phyloP scores from a whole-genome alignment of 176 grass and related monocot species.

The Rhynchospora tenuis region DNA sequence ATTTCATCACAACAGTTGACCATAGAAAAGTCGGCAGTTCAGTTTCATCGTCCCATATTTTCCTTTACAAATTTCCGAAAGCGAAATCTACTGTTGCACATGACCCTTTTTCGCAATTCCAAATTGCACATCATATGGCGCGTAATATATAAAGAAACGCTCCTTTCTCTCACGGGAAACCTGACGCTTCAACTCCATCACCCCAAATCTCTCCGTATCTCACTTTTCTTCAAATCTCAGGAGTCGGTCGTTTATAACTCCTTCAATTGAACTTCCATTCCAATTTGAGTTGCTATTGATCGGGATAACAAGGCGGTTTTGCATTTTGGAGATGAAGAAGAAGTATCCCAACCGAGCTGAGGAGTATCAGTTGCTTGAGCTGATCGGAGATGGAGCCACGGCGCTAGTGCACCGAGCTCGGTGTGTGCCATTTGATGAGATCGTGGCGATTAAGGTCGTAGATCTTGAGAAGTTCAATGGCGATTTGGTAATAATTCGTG shows the following conservation, averaged over 20 bases:
- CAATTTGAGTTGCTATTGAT: neutral
- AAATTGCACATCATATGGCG: neutral
- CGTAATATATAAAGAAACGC: neutral
- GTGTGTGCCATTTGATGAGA: constrained; percentile 58
- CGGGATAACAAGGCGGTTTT: neutral
- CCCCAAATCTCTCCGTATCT: neutral
- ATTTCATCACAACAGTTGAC: neutral
- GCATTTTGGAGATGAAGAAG: constrained; percentile 30
- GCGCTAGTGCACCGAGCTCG: constrained; percentile 71
- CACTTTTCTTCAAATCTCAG: neutral
- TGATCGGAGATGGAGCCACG: constrained; percentile 75
- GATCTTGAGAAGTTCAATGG: constrained; percentile 54
- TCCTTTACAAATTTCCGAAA: neutral
- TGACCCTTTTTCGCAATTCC: neutral
- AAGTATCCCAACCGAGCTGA: constrained; percentile 52
- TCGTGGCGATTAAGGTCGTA: constrained; percentile 91
- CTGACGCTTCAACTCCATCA: neutral
- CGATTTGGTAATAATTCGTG: constrained; percentile 45
- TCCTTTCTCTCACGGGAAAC: neutral
- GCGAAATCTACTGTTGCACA: neutral
- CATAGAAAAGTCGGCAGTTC: neutral
- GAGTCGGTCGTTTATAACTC: neutral
- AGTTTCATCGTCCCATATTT: no score
- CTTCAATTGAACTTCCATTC: neutral
- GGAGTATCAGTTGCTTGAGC: constrained; percentile 78